phyloP scores from a whole-genome alignment of 2,329 filamentous ascomycete genomes.

The Trichoderma sp. region DNA sequence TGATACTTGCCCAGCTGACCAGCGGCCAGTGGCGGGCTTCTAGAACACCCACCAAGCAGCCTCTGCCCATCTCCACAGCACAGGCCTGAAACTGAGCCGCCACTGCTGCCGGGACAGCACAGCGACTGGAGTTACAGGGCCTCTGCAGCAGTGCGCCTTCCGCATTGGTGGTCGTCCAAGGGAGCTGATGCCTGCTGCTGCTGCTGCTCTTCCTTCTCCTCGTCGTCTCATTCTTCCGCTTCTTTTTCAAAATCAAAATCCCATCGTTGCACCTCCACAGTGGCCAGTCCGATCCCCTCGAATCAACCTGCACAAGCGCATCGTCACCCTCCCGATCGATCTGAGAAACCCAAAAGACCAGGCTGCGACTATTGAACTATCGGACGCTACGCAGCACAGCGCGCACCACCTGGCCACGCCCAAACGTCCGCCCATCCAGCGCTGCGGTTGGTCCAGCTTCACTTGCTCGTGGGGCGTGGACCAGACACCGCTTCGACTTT shows the following conservation, averaged over 20 bases:
- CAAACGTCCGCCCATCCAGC: not conserved
- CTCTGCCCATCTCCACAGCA: slow-evolving; percentile 16
- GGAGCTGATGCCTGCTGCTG: slow-evolving; percentile 6
- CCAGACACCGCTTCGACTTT: not conserved
- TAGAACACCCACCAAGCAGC: slow-evolving; percentile 11
- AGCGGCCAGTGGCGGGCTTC: not conserved
- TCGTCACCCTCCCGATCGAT: slow-evolving; percentile 15
- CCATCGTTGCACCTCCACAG: not conserved
- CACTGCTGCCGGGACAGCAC: not conserved
- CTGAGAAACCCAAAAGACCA: not conserved
- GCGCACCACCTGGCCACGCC: not conserved
- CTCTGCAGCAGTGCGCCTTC: not conserved
- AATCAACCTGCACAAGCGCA: slow-evolving; percentile 20
- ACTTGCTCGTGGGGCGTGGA: slow-evolving; percentile 3
- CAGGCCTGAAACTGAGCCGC: not conserved
- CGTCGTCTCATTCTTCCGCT: not conserved
- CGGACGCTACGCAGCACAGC: slow-evolving; percentile 16
- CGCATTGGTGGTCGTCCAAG: not conserved
- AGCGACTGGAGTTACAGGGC: not conserved
- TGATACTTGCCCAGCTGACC: slow-evolving; percentile 23
- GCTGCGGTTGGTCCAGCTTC: slow-evolving; percentile 4
- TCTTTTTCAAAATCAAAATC: not conserved
- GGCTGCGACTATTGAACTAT: slow-evolving; percentile 8
- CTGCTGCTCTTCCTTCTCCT: not conserved
- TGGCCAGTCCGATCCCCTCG: not conserved